Percentiles rank a stretch among this genome's conserved stretches.
phyloP scores from a whole-genome alignment of 768 basidiomycete species.

The Polyporus arcularius region DNA sequence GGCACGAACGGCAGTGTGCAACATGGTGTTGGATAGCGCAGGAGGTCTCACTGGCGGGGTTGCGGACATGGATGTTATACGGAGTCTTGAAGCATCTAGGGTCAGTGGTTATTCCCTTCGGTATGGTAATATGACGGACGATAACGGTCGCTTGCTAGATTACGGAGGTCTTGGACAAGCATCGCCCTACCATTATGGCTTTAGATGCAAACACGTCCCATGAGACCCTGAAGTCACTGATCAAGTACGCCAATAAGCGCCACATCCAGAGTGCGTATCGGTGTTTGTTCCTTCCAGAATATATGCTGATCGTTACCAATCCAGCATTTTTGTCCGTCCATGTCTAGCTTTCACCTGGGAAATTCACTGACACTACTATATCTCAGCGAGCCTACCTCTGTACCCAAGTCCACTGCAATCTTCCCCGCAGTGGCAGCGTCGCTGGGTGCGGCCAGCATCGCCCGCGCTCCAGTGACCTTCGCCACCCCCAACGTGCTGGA shows the following conservation, averaged over 20 bases:
- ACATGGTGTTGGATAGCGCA: constrained; percentile 71
- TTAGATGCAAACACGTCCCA: constrained; percentile 77
- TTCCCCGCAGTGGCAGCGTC: constrained; percentile 58
- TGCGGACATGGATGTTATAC: constrained; percentile 84
- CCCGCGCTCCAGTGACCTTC: constrained; percentile 58
- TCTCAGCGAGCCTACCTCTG: constrained; percentile 89
- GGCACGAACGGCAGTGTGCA: constrained; percentile 78
- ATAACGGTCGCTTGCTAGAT: constrained; percentile 40
- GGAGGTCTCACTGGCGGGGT: constrained; percentile 84
- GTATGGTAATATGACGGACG: neutral
- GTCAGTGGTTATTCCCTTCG: constrained; percentile 33
- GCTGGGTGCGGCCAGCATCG: constrained; percentile 27
- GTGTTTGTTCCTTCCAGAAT: no score
- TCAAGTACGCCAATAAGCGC: constrained; percentile 38
- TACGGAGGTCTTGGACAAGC: constrained; percentile 45
- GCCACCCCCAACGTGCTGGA: constrained; percentile 88
- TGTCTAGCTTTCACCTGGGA: neutral
- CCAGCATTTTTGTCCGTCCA: constrained; percentile 76
- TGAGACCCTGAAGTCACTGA: constrained; percentile 49
- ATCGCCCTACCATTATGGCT: constrained; percentile 60
- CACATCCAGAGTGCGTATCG: constrained; percentile 8
- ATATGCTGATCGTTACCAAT: no score
- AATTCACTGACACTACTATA: neutral
- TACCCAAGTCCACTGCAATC: constrained; percentile 74
- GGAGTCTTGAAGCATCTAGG: constrained; percentile 45